Evolutionary conservation across 805 yeast genomes (phyloP), one percentile per base, ranked within the genome.

Genomic region (Yarrowia phangngaensis): DNA sequence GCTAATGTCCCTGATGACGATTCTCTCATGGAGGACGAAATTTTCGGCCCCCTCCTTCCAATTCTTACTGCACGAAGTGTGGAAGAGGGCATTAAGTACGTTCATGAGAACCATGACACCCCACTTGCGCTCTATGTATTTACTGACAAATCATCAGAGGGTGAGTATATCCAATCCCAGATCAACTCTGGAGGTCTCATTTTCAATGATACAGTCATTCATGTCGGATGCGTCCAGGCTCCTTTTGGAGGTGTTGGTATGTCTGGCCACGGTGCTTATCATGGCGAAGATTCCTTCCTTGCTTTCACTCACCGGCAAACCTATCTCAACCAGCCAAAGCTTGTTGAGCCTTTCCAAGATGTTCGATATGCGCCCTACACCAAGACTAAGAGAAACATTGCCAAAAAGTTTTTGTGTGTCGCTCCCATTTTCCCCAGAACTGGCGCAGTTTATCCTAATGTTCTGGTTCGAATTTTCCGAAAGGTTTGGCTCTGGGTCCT

Each of bases 201-300:
- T 36, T 69, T 84, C 53, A 86, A 86, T 60, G 95, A 88, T 55
- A 71, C 79, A 0, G 46, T 86, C 41, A 53, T 84, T 58, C 94
- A 86, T 54, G 85, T 76, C 35, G 88, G 78, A 1, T 70, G 83
- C 50, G 52, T 72, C 9, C 71, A 72, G 47, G 77, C 85, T 4
- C 96, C 96, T 20, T 89, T 89, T 64, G 97, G 97, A 23, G 97
- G 97, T 17, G 68, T 87, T 50, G 95, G 96, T 11, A 62, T 61
- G 13, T 84, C 95, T 0, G 97, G 97, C 1, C 68, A 70, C 52
- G 96, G 96, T 8, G 67, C 73, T 20, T 88, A 87, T 65, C 96
- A 88, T 60, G 95, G 95, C 3, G 65, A 64, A 53, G 71, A 68
- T 61, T 80, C 87, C 5, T 71, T 79, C 53, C 75, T 78, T 34